These are phyloP conservation scores for Cryptomeria japonica DNA, from an alignment of 75 land plant species.

Conservation along the genomic window DNA sequence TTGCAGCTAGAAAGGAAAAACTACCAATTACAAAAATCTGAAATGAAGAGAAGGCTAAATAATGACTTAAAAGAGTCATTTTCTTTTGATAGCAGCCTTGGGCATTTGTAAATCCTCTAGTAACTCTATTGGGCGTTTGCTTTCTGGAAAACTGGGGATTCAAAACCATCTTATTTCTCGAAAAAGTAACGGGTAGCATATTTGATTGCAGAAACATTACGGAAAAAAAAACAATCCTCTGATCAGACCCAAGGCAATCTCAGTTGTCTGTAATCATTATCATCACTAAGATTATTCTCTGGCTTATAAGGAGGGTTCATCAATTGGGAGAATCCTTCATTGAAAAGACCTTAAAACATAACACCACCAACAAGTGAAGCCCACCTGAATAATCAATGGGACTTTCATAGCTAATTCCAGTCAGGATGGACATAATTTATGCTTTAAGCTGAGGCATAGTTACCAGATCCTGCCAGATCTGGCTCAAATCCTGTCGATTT, in stretches of 20 bases:
- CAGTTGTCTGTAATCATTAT: not conserved
- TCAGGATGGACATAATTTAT: too few relatives aligned
- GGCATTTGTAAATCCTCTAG: not conserved
- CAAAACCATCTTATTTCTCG: not conserved
- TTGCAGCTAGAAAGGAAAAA: not conserved
- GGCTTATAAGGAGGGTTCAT: not conserved
- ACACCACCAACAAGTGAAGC: not conserved
- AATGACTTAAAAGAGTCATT: not conserved
- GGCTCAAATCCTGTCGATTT: too few relatives aligned
- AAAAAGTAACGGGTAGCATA: not conserved
- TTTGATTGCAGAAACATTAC: not conserved
- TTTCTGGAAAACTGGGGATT: not conserved
- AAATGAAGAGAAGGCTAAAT: too few relatives aligned
- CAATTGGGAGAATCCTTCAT: not conserved
- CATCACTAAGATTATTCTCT: not conserved
- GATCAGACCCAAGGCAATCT: not conserved
- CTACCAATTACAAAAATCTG: not conserved
- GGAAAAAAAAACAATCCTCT: not conserved
- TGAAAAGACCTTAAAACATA: not conserved
- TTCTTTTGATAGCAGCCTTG: not conserved
- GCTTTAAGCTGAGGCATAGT: not conserved
- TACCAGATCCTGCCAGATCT: too few relatives aligned
- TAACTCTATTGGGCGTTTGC: not conserved
- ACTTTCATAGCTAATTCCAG: not conserved
- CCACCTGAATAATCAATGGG: not conserved